Base-by-base conservation (phyloP, 106 monocot genomes). In the Gastrodia elata region DNA sequence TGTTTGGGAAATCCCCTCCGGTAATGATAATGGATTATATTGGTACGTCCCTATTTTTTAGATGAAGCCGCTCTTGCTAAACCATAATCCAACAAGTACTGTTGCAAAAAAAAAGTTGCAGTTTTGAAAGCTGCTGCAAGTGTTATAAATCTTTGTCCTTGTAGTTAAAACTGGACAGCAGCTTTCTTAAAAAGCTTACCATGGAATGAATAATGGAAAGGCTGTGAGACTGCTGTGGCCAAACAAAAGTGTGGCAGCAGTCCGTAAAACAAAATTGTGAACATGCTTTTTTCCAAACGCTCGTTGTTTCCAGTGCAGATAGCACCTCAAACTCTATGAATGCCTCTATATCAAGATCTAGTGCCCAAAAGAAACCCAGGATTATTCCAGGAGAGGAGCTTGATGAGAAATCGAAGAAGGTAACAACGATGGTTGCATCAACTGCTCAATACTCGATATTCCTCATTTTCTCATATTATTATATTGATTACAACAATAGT, bases 331-430 rank as follows among this genome's bases (percentile, higher is more conserved):
- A n/a, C n/a, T 32, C 73, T 25, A 61, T 75, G 25, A 36, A 64
- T 83, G 24, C 77, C 80, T 32, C 72, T 83, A 97, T 93, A 87
- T 83, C 40, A 64, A 49, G 28, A 75, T 65, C 39, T 61, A 18
- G 58, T 44, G 77, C 87, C 82, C 75, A 73, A 16, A 88, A 87
- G 81, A 88, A 79, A 68, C 97, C 90, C 13, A 84, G 78, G 76
- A 88, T 97, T 72, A 8, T 88, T 77, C 97, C 97, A 39, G 80
- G 86, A 77, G 84, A 83, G 38, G 86, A 97, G 70, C 76, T 85
- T 58, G 59, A 93, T 70, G 97, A 97, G 68, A 97, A 97, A 79
- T 93, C 97, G 71, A 97, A 93, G 79, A 78, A 83, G 88, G 93
- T 90, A 25, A 41, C 2, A 67, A 41, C 2, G 38, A 8, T 61